phyloP scores from a whole-genome alignment of 2,329 filamentous ascomycete genomes.

The Catunica adiposa region DNA sequence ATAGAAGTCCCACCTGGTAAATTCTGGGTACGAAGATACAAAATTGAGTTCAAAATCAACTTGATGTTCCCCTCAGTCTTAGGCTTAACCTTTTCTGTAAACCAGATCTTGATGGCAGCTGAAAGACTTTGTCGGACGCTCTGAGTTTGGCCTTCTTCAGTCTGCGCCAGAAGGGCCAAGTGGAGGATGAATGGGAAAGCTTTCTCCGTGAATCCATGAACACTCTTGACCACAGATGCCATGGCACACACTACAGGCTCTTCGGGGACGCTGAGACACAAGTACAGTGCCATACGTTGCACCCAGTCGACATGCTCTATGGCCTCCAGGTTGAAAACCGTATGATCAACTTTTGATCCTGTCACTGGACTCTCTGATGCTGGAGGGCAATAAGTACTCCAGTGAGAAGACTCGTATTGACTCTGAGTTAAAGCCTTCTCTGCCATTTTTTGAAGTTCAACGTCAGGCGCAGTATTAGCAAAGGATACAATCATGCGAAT shows the following conservation, averaged over 20 bases:
- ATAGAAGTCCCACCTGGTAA: conserved; percentile 61
- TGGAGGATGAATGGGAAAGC: conserved; percentile 77
- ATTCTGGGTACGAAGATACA: conserved; percentile 76
- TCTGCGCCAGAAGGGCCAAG: conserved; percentile 54
- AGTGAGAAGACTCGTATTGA: conserved; percentile 37
- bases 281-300: conserved; percentile 32
- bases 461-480: conserved; percentile 30
- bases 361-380: conserved; percentile 29
- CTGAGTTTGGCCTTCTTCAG: conserved; percentile 38
- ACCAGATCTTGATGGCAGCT: conserved; percentile 44
- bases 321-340: conserved; percentile 22
- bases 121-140: conserved; percentile 48
- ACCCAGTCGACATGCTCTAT: conserved; percentile 42
- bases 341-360: conserved; percentile 11
- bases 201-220: conserved; percentile 54
- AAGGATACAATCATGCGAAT: conserved; percentile 40
- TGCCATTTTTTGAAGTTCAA: conserved; percentile 33
- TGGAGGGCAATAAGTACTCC: conserved; percentile 38
- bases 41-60: conserved; percentile 58
- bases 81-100: conserved; percentile 57
- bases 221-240: conserved; percentile 44
- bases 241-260: conserved; percentile 51
- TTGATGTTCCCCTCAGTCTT: conserved; percentile 68
- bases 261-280: conserved; percentile 10
- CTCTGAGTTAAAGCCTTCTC: conserved; percentile 35